These are phyloP conservation scores for Rubus idaeus DNA, from an alignment of 306 rosid species.

Conservation along the genomic window DNA sequence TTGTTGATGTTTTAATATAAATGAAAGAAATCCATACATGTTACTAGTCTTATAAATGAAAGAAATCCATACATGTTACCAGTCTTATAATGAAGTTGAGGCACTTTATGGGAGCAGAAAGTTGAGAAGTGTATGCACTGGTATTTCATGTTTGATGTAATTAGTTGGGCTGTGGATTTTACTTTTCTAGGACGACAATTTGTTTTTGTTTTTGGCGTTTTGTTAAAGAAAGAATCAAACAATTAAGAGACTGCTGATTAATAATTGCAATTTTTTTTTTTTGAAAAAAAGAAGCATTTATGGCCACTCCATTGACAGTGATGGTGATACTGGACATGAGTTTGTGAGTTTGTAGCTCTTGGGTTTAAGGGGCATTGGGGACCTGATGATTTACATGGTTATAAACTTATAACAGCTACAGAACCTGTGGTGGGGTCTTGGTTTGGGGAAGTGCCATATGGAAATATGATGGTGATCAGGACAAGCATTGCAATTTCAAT, in stretches of 20 bases:
- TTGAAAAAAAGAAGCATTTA: not conserved
- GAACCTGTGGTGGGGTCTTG: not conserved
- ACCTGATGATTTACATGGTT: not conserved
- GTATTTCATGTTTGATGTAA: not conserved
- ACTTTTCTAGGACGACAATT: not conserved
- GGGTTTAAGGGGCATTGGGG: not conserved
- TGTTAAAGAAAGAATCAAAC: not conserved
- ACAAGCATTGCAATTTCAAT: not conserved
- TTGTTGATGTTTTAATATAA: not conserved
- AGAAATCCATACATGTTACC: not conserved
- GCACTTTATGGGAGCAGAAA: not conserved
- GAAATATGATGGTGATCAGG: not conserved
- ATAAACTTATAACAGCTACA: not conserved
- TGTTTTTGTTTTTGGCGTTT: not conserved
- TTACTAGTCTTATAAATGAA: not conserved
- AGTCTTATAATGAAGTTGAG: constrained; percentile 13
- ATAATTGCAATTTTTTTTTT: not conserved
- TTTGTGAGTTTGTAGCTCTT: not conserved
- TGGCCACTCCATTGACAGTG: not conserved
- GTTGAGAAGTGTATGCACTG: not conserved
- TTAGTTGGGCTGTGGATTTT: not conserved
- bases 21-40: not conserved
- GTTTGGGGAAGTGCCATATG: not conserved
- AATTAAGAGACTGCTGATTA: not conserved
- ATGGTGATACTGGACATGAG: not conserved